These are phyloP conservation scores for Solanum hybrid DNA, from an alignment of 305 asterid genomes.

Conservation along the genomic window DNA sequence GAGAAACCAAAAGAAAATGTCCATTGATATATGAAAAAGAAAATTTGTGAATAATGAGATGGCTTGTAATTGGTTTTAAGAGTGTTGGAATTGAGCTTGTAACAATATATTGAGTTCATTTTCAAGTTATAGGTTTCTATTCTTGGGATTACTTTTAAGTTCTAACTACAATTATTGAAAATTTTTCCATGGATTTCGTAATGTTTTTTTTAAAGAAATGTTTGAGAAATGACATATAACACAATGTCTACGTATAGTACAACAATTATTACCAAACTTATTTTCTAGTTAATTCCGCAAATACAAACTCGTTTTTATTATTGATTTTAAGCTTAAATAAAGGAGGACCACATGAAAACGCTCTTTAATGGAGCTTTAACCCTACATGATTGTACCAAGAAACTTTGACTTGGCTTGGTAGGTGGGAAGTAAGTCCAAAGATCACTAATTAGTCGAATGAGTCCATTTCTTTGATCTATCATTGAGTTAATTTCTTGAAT, in stretches of 20 bases:
- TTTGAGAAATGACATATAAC: not conserved
- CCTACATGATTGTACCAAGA: too few relatives aligned
- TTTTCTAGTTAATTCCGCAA: too few relatives aligned
- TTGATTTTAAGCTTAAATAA: too few relatives aligned
- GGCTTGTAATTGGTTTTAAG: not conserved
- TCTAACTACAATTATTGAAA: not conserved
- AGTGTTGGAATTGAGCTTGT: not conserved
- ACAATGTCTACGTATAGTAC: not conserved
- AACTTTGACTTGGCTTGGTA: too few relatives aligned
- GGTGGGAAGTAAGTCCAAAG: too few relatives aligned
- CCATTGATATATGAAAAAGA: not conserved
- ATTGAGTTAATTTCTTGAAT: too few relatives aligned
- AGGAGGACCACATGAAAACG: too few relatives aligned
- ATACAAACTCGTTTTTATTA: too few relatives aligned
- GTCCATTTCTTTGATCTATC: too few relatives aligned
- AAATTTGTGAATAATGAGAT: not conserved
- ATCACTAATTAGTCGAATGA: too few relatives aligned
- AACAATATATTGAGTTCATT: not conserved
- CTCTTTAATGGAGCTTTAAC: too few relatives aligned
- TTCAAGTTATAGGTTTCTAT: not conserved
- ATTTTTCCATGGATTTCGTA: not conserved
- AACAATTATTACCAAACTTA: not conserved
- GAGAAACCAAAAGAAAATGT: not conserved
- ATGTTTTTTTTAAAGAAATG: too few relatives aligned
- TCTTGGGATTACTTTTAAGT: not conserved